These are phyloP conservation scores for Alternaria alternata DNA, from an alignment of 2,329 filamentous ascomycete genomes.

Conservation along the genomic window DNA sequence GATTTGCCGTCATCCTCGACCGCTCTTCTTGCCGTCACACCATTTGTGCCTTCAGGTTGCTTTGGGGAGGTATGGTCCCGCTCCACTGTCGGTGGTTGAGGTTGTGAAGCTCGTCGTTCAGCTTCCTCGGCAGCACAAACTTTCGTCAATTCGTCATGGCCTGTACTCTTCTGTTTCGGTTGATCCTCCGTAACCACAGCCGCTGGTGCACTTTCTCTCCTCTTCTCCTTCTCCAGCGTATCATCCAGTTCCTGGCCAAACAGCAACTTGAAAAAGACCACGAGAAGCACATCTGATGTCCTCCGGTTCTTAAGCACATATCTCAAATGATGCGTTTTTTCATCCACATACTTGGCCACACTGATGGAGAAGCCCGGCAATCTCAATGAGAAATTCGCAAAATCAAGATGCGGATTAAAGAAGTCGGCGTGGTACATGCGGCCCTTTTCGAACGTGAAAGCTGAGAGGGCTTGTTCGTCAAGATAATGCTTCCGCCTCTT, in stretches of 20 bases:
- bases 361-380: slow-evolving; percentile 56
- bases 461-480: slow-evolving; percentile 42
- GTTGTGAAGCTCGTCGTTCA: background rate
- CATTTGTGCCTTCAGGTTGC: background rate
- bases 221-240: slow-evolving; percentile 33
- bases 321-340: slow-evolving; percentile 57
- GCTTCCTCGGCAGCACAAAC: slow-evolving; percentile 5
- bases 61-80: background rate
- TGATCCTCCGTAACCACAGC: background rate
- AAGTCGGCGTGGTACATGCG: slow-evolving; percentile 57
- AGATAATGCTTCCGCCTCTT: slow-evolving; percentile 58
- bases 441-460: slow-evolving; percentile 55
- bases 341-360: slow-evolving; percentile 57
- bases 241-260: slow-evolving; percentile 54
- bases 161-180: background rate
- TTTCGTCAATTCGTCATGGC: slow-evolving; percentile 6
- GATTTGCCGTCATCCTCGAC: slow-evolving; percentile 2
- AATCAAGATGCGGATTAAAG: slow-evolving; percentile 60
- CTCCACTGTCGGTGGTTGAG: background rate
- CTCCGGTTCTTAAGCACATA: slow-evolving; percentile 56
- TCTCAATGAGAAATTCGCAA: slow-evolving; percentile 55
- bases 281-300: slow-evolving; percentile 54
- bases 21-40: background rate
- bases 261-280: slow-evolving; percentile 57
- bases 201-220: background rate